Conservation (phyloP, 1,284 basidiomycete species). For the Sanghuangporus sanghuang region DNA sequence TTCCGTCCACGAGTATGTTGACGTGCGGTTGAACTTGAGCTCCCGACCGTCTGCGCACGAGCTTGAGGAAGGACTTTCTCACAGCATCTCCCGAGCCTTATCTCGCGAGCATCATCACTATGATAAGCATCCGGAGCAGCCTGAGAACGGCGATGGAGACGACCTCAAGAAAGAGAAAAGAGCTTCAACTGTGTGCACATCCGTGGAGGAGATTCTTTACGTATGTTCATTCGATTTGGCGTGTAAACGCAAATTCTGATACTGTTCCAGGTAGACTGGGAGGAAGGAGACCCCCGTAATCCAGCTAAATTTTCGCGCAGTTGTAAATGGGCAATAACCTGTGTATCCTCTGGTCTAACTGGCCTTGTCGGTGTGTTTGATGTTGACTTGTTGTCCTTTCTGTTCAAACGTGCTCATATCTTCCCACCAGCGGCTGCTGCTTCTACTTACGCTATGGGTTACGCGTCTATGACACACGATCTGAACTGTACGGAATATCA, state of each 20-base stretch:
- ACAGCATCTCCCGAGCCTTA: constrained; percentile 21
- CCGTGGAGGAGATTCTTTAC: constrained; percentile 24
- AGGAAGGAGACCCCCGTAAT: constrained; percentile 43
- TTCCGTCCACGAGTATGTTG: constrained; percentile 28
- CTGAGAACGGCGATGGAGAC: constrained; percentile 7
- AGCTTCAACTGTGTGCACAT: constrained; percentile 19
- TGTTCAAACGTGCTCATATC: constrained; percentile 19
- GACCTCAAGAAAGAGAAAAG: constrained; percentile 18
- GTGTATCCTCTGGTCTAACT: constrained; percentile 54
- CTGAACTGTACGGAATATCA: constrained; percentile 53
- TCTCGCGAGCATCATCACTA: constrained; percentile 1
- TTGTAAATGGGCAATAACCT: constrained; percentile 57
- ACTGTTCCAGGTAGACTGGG: constrained; percentile 49
- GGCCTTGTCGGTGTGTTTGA: constrained; percentile 40
- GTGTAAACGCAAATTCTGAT: background rate
- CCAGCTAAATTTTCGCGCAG: constrained; percentile 46
- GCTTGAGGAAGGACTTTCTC: constrained; percentile 24
- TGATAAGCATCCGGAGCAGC: background rate
- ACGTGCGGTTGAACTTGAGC: constrained; percentile 25
- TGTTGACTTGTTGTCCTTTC: constrained; percentile 22
- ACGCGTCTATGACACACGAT: constrained; percentile 59
- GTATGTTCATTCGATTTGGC: constrained; percentile 22
- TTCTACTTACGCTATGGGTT: constrained; percentile 54
- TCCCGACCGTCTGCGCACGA: constrained; percentile 24
- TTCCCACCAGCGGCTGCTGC: constrained; percentile 40